Evolutionary conservation across 2,329 filamentous ascomycete species (phyloP).

Genomic region (Trichoderma polysporum): DNA sequence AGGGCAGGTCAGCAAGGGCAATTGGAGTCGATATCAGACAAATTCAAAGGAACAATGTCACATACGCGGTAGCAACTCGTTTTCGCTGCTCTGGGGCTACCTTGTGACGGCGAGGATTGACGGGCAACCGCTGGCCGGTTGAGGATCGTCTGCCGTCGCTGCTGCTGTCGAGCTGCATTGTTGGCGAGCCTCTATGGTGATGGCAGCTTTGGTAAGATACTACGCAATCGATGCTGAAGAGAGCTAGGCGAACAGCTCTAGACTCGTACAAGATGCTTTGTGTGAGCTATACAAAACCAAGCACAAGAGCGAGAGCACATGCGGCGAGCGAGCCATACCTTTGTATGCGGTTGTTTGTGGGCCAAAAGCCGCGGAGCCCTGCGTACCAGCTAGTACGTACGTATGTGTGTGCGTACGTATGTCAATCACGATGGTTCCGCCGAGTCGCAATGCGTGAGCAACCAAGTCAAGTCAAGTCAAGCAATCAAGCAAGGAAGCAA

Average conservation of each 20-base stretch:
- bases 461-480: background rate
- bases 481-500: background rate
- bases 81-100: conserved; percentile 48
- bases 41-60: background rate
- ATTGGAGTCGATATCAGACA: background rate
- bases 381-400: background rate
- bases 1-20: background rate
- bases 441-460: background rate
- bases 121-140: conserved; percentile 43
- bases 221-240: background rate
- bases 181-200: background rate
- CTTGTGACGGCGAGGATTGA: conserved; percentile 51
- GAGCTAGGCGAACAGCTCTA: too few relatives aligned
- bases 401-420: background rate
- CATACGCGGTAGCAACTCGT: conserved; percentile 49
- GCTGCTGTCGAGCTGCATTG: conserved; percentile 31
- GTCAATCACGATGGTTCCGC: background rate
- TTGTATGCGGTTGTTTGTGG: background rate
- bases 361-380: background rate
- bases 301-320: background rate
- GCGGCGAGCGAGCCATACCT: background rate
- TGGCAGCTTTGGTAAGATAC: background rate
- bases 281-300: background rate
- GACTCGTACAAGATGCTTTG: background rate
- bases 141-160: conserved; percentile 26